Evolutionary conservation across 805 yeast genomes (phyloP).

Genomic region (Cyberlindnera euphorbiae): DNA sequence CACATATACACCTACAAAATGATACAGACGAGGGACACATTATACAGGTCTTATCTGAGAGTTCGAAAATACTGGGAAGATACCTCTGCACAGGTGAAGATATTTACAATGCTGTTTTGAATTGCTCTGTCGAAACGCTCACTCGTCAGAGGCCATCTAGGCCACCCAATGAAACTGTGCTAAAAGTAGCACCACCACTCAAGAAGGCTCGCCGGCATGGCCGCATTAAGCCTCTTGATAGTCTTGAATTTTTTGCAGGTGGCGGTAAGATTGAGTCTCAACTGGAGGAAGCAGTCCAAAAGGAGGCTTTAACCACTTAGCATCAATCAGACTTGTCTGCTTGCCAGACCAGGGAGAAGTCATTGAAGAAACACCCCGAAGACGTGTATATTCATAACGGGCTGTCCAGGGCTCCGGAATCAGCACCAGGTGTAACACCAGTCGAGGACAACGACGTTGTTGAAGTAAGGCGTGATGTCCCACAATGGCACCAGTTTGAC

Average conservation of each 20-base stretch:
- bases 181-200: constrained; percentile 5
- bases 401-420: too few species aligned
- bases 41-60: constrained; percentile 5
- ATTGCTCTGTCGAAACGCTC: constrained; percentile 12
- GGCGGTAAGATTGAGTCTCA: constrained; percentile 21
- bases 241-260: constrained; percentile 36
- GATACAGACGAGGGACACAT: constrained; percentile 2
- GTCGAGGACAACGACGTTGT: too few species aligned
- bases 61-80: constrained; percentile 12
- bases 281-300: not conserved
- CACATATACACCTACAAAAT: not conserved
- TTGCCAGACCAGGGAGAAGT: too few species aligned
- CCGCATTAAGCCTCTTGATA: constrained; percentile 30
- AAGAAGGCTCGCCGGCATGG: constrained; percentile 14
- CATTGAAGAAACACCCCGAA: too few species aligned
- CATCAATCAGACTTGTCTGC: too few species aligned
- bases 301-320: too few species aligned
- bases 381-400: too few species aligned
- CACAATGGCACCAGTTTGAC: too few species aligned
- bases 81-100: constrained; percentile 25
- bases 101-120: constrained; percentile 23
- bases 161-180: constrained; percentile 2
- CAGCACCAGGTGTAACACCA: too few species aligned
- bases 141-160: constrained; percentile 11
- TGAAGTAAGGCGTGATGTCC: too few species aligned